Conservation (phyloP, 257 asterid genomes). For the Solanum tarapatanum region DNA sequence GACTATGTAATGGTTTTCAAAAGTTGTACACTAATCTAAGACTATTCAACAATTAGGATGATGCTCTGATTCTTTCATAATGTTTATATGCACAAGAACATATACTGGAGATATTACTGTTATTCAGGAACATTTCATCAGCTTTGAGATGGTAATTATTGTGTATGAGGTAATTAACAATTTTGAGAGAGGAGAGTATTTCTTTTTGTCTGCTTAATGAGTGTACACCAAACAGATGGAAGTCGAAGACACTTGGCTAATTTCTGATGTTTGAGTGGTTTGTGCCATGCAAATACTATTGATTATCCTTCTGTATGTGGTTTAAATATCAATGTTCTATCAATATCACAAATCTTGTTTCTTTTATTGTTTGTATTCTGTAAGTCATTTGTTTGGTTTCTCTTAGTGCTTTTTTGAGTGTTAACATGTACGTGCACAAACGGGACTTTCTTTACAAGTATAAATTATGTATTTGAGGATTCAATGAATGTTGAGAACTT, state of each 20-base stretch:
- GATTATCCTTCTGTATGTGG: neutral
- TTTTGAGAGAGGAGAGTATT: neutral
- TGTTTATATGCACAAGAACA: neutral
- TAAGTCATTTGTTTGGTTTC: neutral
- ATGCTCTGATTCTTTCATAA: neutral
- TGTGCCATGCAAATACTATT: neutral
- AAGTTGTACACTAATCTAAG: neutral
- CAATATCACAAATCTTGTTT: neutral
- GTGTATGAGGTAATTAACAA: neutral
- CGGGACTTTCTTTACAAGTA: neutral
- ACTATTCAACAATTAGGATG: neutral
- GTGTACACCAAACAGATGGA: neutral
- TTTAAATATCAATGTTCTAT: neutral
- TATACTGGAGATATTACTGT: neutral
- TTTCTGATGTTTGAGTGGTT: neutral
- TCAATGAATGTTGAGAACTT: neutral
- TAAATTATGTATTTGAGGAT: neutral
- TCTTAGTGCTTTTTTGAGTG: neutral
- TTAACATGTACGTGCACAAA: neutral
- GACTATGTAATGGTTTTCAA: neutral
- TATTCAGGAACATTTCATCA: neutral
- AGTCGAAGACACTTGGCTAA: neutral
- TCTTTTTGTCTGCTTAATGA: neutral
- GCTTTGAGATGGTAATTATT: neutral
- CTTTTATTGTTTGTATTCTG: neutral